Conservation (phyloP, 495 filamentous ascomycete genomes). For the Pyronema omphalodes region DNA sequence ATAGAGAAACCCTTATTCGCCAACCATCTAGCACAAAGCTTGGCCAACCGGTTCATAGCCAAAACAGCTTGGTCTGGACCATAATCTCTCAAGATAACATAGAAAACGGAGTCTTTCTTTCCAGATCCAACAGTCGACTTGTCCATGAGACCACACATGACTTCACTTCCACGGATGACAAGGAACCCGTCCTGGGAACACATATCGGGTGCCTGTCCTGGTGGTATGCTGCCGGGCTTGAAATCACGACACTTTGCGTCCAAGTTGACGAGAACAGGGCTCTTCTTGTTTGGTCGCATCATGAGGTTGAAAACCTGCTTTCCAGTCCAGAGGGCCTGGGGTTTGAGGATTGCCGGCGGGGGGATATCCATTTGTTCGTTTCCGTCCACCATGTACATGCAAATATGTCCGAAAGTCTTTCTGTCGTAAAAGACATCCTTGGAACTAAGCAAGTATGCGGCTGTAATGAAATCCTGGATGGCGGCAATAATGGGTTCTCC, state of each 20-base stretch:
- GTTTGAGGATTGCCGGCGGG: slow-evolving; percentile 67
- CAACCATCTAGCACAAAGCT: slow-evolving; percentile 73
- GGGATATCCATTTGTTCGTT: slow-evolving; percentile 67
- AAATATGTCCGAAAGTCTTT: slow-evolving; percentile 67
- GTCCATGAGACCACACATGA: slow-evolving; percentile 98
- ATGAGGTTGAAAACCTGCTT: slow-evolving; percentile 94
- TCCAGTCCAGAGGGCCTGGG: slow-evolving; percentile 82
- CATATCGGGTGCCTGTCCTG: slow-evolving; percentile 47
- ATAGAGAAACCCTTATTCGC: slow-evolving; percentile 90
- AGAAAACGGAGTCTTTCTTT: slow-evolving; percentile 96
- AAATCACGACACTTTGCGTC: slow-evolving; percentile 82
- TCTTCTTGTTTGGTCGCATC: slow-evolving; percentile 73
- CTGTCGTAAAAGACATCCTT: slow-evolving; percentile 89
- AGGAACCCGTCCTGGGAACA: slow-evolving; percentile 71
- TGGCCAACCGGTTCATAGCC: slow-evolving; percentile 88
- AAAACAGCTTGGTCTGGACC: slow-evolving; percentile 72
- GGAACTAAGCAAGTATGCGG: slow-evolving; percentile 73
- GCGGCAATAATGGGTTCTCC: slow-evolving; percentile 96
- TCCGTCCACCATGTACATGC: slow-evolving; percentile 82
- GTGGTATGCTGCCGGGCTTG: slow-evolving; percentile 29
- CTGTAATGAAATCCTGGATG: slow-evolving; percentile 97
- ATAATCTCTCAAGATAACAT: slow-evolving; percentile 85
- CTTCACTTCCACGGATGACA: slow-evolving; percentile 84
- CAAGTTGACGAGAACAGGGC: slow-evolving; percentile 68
- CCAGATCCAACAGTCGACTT: slow-evolving; percentile 87